Evolutionary conservation across 2,329 filamentous ascomycete genomes (phyloP), one percentile per base, ranked within the genome.

Genomic region (Phialocephala sp.): DNA sequence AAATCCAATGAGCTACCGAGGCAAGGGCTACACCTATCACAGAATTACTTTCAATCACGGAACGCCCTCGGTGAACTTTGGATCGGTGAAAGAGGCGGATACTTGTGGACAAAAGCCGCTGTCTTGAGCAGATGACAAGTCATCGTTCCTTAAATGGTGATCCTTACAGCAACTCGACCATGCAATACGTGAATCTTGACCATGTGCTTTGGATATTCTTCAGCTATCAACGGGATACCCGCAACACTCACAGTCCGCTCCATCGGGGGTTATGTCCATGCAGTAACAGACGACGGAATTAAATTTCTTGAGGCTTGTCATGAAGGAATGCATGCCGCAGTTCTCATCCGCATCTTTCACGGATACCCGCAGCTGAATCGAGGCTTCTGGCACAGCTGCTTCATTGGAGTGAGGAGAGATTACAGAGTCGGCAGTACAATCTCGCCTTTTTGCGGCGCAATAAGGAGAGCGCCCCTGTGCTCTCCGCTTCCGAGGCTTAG

Each of bases 291-390:
- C 18, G 45, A 50, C 20, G 45, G 45, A 50, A 50, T 50, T 50
- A 11, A n/a, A n/a, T n/a, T n/a, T 50, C 45, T 27, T 24, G 12
- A 50, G 45, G n/a, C 22, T 22, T 27, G 22, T 22, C 50, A 32
- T 54, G 24, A 14, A 54, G 24, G 27, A 62, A 55, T 37, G 36
- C n/a, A 47, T 27, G 18, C 37, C 22, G 35, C 27, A 11, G 27
- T 54, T 55, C 39, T 35, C 52, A 41, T n/a, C n/a, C 32, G 27
- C 47, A 32, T 39, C 36, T 14, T 14, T 37, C 12, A 43, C 37
- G 50, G 39, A 24, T 57, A 24, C 52, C 50, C 39, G 60, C 60
- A 62, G 37, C 39, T 62, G 52, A 45, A 35, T 62, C 37, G 39
- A 47, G 60, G 47, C 37, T 56, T 47, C 15, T 62, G 37, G 37